Evolutionary conservation across 306 rosid species (phyloP).

Genomic region (Vicia faba): DNA sequence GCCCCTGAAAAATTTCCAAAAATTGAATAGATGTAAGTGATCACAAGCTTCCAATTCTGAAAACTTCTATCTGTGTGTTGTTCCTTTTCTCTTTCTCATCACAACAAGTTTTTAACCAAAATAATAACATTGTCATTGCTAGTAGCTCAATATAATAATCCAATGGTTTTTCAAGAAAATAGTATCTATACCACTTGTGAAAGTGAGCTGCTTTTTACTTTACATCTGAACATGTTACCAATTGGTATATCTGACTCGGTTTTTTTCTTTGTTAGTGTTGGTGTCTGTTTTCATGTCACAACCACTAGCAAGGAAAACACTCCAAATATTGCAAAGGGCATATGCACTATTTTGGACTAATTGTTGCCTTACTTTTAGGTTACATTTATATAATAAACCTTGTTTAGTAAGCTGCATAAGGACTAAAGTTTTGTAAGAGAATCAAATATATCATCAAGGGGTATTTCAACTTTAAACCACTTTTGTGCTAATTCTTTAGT

Average conservation of each 20-base stretch:
- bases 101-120: constrained; percentile 44
- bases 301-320: constrained; percentile 22
- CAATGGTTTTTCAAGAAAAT: constrained; percentile 40
- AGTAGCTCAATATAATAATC: constrained; percentile 36
- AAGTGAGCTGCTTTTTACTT: constrained; percentile 39
- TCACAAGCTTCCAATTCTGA: constrained; percentile 38
- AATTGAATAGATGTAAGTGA: constrained; percentile 15
- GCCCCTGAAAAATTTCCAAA: constrained; percentile 31
- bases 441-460: constrained; percentile 23
- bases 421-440: not conserved
- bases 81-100: constrained; percentile 35
- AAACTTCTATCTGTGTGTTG: constrained; percentile 32
- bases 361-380: constrained; percentile 25
- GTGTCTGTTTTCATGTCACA: constrained; percentile 34
- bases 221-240: constrained; percentile 28
- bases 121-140: constrained; percentile 5
- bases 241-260: constrained; percentile 33
- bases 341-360: not conserved
- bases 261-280: constrained; percentile 39
- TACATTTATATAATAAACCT: constrained; percentile 17
- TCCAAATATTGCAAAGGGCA: constrained; percentile 32
- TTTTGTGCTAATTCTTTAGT: constrained; percentile 10
- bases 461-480: constrained; percentile 18
- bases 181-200: constrained; percentile 35
- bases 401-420: not conserved